phyloP scores from a whole-genome alignment of 306 rosid genomes.

The Cucurbita pepo region DNA sequence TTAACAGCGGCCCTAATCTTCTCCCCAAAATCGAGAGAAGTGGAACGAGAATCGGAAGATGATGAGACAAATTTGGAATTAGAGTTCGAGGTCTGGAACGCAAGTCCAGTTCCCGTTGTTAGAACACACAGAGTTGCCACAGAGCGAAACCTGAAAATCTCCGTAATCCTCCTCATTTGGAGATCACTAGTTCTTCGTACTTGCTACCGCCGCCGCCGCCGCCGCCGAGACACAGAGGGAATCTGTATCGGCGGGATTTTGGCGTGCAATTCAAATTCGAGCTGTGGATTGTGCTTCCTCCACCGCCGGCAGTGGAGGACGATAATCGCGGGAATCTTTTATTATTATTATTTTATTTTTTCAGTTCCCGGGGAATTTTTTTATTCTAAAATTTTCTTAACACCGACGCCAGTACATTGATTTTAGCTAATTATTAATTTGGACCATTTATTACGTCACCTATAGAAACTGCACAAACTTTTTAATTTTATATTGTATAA shows the following conservation, averaged over 20 bases:
- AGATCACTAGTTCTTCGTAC: background rate
- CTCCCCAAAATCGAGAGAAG: constrained; percentile 9
- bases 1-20: constrained; percentile 15
- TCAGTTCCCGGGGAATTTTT: background rate
- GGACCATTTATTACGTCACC: too few species aligned
- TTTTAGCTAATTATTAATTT: too few species aligned
- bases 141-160: constrained; percentile 1
- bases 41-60: background rate
- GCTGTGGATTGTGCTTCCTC: background rate
- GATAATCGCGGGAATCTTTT: too few species aligned
- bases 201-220: background rate
- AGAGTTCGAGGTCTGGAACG: constrained; percentile 10
- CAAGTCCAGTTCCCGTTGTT: constrained; percentile 12
- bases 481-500: too few species aligned
- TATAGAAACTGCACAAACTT: too few species aligned
- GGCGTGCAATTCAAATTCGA: background rate
- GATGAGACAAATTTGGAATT: constrained; percentile 8
- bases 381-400: background rate
- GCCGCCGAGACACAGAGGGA: background rate
- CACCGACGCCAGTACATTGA: too few species aligned
- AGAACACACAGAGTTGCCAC: constrained; percentile 18
- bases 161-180: background rate
- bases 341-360: too few species aligned
- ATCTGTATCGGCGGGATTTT: background rate
- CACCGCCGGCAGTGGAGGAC: background rate